Conservation (phyloP, 2,329 filamentous ascomycete genomes). For the Microcyclosporella mali region DNA sequence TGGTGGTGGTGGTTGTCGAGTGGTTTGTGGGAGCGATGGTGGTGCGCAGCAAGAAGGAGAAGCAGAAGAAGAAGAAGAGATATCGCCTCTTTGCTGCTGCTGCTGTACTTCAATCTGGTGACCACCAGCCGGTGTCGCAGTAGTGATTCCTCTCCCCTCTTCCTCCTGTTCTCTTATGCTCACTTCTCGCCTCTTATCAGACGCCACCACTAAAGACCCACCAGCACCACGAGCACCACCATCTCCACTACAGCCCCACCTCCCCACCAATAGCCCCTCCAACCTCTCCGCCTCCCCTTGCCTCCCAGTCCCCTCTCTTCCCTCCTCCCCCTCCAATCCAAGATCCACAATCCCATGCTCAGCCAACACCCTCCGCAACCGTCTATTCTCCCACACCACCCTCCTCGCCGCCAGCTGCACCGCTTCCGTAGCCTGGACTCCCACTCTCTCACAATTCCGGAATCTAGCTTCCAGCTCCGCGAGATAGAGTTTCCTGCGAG, state of each 20-base stretch:
- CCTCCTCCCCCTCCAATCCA: neutral
- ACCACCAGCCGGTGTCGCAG: neutral
- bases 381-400: slow-evolving; percentile 64
- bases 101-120: neutral
- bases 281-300: slow-evolving; percentile 1
- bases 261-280: slow-evolving; percentile 3
- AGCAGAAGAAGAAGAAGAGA: neutral
- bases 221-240: neutral
- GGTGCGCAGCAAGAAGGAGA: neutral
- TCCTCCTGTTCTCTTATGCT: neutral
- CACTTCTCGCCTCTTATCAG: neutral
- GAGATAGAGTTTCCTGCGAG: slow-evolving; percentile 66
- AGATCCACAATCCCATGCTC: slow-evolving; percentile 52
- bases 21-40: neutral
- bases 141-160: neutral
- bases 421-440: slow-evolving; percentile 63
- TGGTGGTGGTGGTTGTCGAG: neutral
- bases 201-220: neutral
- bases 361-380: slow-evolving; percentile 54
- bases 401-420: slow-evolving; percentile 63
- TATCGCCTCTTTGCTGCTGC: neutral
- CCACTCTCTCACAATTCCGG: slow-evolving; percentile 57
- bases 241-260: neutral
- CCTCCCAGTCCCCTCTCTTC: slow-evolving; percentile 1
- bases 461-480: slow-evolving; percentile 61